These are phyloP conservation scores for Pistacia integerrima DNA, from an alignment of 345 rosid species.

Conservation along the genomic window DNA sequence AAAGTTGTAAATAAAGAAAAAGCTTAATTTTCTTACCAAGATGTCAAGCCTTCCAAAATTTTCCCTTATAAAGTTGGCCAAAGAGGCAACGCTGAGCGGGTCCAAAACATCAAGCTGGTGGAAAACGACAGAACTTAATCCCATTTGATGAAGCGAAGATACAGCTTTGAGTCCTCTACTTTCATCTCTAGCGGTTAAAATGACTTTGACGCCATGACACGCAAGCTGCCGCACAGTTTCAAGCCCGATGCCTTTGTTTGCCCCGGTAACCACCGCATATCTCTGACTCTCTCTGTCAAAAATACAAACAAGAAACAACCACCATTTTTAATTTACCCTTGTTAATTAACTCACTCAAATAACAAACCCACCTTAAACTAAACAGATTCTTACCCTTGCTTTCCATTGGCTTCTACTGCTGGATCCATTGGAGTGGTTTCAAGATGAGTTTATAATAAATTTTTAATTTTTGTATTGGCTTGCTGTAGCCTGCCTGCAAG, in stretches of 20 bases:
- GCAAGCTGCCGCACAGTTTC: slow-evolving; percentile 56
- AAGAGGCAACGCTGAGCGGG: slow-evolving; percentile 25
- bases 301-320: neutral
- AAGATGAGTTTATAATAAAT: no score
- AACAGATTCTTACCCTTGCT: no score
- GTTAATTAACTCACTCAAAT: no score
- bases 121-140: slow-evolving; percentile 42
- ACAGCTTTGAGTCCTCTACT: slow-evolving; percentile 43
- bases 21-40: slow-evolving; percentile 30
- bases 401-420: no score
- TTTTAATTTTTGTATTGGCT: no score
- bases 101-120: slow-evolving; percentile 60
- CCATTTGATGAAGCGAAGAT: slow-evolving; percentile 31
- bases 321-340: neutral
- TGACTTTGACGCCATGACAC: slow-evolving; percentile 40
- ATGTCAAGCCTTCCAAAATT: slow-evolving; percentile 55
- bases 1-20: neutral
- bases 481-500: no score
- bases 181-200: slow-evolving; percentile 50
- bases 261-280: slow-evolving; percentile 51
- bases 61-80: slow-evolving; percentile 36
- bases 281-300: slow-evolving; percentile 10
- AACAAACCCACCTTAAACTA: no score
- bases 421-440: no score
- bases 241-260: slow-evolving; percentile 58